Percentiles rank a stretch among this genome's conserved stretches.
phyloP scores from a whole-genome alignment of 2,329 filamentous ascomycete genomes.

The Dendrostoma leiphaemia region DNA sequence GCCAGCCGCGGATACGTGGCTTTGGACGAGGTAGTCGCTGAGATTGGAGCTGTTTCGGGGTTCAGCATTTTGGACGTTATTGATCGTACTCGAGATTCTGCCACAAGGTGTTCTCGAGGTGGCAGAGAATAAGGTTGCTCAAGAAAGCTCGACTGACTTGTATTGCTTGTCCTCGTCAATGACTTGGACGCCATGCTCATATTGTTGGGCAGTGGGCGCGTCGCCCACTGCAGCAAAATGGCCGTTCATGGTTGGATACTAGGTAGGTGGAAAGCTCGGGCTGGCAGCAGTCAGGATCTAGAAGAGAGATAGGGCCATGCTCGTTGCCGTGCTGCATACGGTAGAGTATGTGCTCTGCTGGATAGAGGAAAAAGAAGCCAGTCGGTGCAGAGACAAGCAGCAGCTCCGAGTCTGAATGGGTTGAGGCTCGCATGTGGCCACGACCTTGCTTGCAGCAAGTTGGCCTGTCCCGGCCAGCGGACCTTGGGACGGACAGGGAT shows the following conservation, averaged over 20 bases:
- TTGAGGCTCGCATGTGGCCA: slow-evolving; percentile 4
- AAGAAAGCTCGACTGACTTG: slow-evolving; percentile 75
- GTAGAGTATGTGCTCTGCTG: neutral
- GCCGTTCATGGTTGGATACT: slow-evolving; percentile 61
- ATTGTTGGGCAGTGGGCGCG: slow-evolving; percentile 62
- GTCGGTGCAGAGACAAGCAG: slow-evolving; percentile 3
- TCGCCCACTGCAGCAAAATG: slow-evolving; percentile 76
- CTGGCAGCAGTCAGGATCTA: slow-evolving; percentile 2
- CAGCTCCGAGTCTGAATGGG: neutral
- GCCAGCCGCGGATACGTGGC: slow-evolving; percentile 79
- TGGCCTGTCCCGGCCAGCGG: slow-evolving; percentile 1
- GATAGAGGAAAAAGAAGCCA: neutral
- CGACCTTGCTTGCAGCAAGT: slow-evolving; percentile 3
- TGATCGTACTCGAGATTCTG: slow-evolving; percentile 1
- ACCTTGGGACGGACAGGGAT: neutral
- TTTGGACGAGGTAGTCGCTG: slow-evolving; percentile 75
- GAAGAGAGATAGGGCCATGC: slow-evolving; percentile 16
- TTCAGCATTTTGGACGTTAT: slow-evolving; percentile 17
- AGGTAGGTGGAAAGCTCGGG: slow-evolving; percentile 5
- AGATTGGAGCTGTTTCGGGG: slow-evolving; percentile 61
- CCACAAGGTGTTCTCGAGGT: slow-evolving; percentile 4
- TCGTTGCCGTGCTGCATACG: slow-evolving; percentile 8
- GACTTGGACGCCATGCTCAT: slow-evolving; percentile 94
- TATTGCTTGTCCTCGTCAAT: slow-evolving; percentile 96
- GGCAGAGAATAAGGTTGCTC: slow-evolving; percentile 12